phyloP scores from a whole-genome alignment of 345 rosid species.

The Mallotus nudiflorus region DNA sequence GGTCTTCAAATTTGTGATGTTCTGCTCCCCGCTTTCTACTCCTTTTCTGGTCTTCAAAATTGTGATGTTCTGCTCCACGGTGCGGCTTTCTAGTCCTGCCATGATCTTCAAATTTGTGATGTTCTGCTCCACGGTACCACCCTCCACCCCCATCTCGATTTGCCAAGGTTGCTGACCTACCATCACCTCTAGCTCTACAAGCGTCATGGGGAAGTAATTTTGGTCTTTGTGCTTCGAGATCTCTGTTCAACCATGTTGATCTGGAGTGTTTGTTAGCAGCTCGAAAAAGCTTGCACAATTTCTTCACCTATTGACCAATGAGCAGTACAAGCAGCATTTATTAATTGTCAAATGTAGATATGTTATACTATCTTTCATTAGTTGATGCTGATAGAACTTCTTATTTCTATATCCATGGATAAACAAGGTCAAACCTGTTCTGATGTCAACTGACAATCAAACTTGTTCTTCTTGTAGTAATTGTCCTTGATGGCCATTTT shows the following conservation, averaged over 20 bases:
- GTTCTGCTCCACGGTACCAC: no score
- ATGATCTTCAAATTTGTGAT: no score
- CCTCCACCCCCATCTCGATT: no score
- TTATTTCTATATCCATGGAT: not conserved
- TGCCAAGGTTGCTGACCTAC: not conserved
- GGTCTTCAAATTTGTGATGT: conserved; percentile 1
- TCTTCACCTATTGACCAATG: conserved; percentile 24
- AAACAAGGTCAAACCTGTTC: conserved; percentile 25
- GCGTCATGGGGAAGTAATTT: not conserved
- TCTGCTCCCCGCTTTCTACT: not conserved
- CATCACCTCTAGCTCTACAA: not conserved
- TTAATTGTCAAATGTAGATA: not conserved
- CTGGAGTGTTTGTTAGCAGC: conserved; percentile 12
- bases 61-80: not conserved
- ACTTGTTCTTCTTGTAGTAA: conserved; percentile 30
- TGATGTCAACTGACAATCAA: conserved; percentile 24
- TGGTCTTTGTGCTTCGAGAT: not conserved
- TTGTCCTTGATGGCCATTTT: conserved; percentile 32
- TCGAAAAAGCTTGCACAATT: conserved; percentile 27
- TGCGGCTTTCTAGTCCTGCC: not conserved
- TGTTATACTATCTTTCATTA: not conserved
- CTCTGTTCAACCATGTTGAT: not conserved
- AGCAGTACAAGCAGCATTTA: conserved; percentile 11
- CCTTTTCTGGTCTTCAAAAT: not conserved
- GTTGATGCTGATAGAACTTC: no score